These are phyloP conservation scores for Venturiaceae sp. DNA, from an alignment of 2,329 filamentous ascomycete species.

Conservation along the genomic window DNA sequence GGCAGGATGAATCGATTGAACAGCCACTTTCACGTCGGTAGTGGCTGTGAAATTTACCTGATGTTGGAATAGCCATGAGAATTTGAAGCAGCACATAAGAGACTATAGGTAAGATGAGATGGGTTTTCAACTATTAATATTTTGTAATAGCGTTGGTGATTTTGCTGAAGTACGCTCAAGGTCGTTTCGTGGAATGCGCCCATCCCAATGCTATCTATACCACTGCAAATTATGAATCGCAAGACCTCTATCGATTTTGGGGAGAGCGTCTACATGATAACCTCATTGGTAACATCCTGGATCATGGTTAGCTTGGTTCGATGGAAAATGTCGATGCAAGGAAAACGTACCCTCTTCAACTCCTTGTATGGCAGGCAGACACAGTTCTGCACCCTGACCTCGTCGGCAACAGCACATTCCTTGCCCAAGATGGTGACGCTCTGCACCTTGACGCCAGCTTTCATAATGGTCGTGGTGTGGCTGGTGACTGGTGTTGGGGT, in stretches of 20 bases:
- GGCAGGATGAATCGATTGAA: too few relatives aligned
- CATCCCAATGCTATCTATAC: not conserved
- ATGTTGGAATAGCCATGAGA: too few relatives aligned
- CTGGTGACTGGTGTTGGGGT: conserved; percentile 79
- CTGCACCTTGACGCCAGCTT: conserved; percentile 97
- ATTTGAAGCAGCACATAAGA: too few relatives aligned
- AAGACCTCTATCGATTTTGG: not conserved
- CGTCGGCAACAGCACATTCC: conserved; percentile 88
- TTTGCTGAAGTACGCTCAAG: not conserved
- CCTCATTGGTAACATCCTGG: conserved; percentile 72
- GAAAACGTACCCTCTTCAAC: conserved; percentile 71
- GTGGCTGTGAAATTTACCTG: too few relatives aligned
- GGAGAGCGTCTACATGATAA: conserved; percentile 66
- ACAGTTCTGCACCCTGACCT: conserved; percentile 94
- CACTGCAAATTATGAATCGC: not conserved
- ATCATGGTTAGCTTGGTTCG: conserved; percentile 5
- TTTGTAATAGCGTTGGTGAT: not conserved
- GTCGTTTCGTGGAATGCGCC: not conserved
- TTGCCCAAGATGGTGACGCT: conserved; percentile 96
- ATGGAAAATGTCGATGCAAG: not conserved
- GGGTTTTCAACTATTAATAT: too few relatives aligned
- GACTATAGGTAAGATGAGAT: too few relatives aligned
- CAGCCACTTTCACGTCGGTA: too few relatives aligned
- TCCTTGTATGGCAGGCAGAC: conserved; percentile 97
- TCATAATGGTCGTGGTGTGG: conserved; percentile 89